Conservation (phyloP, 140 eudicot species). For the Ambrosia hybrid region DNA sequence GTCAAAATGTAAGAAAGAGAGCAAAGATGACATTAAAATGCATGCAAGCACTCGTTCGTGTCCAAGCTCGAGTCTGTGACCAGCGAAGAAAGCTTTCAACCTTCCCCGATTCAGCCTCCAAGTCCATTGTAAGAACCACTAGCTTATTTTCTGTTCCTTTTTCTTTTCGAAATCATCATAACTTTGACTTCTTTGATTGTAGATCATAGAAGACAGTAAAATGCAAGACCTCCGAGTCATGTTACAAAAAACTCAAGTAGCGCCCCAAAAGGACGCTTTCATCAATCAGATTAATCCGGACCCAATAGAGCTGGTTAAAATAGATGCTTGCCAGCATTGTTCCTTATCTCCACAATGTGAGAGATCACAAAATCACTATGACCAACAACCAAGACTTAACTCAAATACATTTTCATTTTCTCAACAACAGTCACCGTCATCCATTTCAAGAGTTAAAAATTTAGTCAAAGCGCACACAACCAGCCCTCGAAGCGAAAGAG, state of each 20-base stretch:
- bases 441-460: constrained; percentile 20
- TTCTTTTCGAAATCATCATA: too few relatives aligned
- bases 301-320: background rate
- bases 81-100: constrained; percentile 50
- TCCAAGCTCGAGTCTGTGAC: constrained; percentile 56
- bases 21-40: constrained; percentile 62
- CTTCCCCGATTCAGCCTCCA: background rate
- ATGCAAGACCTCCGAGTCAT: too few relatives aligned
- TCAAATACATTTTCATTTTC: constrained; percentile 27
- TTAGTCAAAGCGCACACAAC: constrained; percentile 28
- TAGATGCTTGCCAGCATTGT: constrained; percentile 24
- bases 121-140: constrained; percentile 15
- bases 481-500: constrained; percentile 34
- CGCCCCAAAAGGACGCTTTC: too few relatives aligned
- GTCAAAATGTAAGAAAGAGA: constrained; percentile 62
- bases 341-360: background rate
- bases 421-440: constrained; percentile 32
- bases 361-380: background rate
- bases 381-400: background rate
- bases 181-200: too few relatives aligned
- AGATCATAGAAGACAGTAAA: too few relatives aligned
- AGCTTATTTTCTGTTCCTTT: background rate
- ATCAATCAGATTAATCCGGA: background rate
- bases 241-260: too few relatives aligned
- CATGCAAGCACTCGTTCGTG: constrained; percentile 63